Base-by-base conservation (phyloP, 164 flowering plant species). In the Umbellularia californica region DNA sequence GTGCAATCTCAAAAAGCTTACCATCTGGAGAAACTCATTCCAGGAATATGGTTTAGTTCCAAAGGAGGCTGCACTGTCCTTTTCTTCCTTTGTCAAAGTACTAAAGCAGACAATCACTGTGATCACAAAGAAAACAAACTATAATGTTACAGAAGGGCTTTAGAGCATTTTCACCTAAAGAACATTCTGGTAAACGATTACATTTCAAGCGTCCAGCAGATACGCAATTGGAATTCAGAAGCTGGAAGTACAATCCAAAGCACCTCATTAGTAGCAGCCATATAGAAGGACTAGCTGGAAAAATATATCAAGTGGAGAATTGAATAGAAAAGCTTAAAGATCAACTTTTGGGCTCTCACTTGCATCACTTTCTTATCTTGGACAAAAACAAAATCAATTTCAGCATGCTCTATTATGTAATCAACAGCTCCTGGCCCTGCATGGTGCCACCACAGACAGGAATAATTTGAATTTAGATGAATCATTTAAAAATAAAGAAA, bases 351-450 rank as follows among this genome's bases (percentile, higher is more conserved):
- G 47, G 30, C 71, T 3, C 90, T 88, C 74, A 95, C 99, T 81
- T 87, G 87, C 87, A 87, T 86, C 41, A 83, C 81, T 84, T 95
- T 95, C 83, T 84, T 90, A 74, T 87, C 88, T 80, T 95, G 97
- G 72, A 90, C 85, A 77, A 95, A 92, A 75, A 90, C 99, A 79
- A 77, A 81, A 76, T 91, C 92, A 55, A 95, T 70, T 80, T 93
- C 99, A 1, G 99, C 95, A 76, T 95, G 98, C 64, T 91, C 87
- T 25, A 93, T 70, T 2, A 95, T 95, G 77, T 68, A 95, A 79
- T 90, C 80, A 20, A 93, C 92, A 64, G 99, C 99, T 65, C 93
- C 89, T 0, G 91, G 79, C n/a, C 98, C 99, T 95, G 87, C 71
- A 41, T 68, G 65, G 25, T 23, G 19, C 65, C 60, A 55, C 60